Base-by-base conservation (phyloP, 768 basidiomycete species). In the Hydnum rufescens region DNA sequence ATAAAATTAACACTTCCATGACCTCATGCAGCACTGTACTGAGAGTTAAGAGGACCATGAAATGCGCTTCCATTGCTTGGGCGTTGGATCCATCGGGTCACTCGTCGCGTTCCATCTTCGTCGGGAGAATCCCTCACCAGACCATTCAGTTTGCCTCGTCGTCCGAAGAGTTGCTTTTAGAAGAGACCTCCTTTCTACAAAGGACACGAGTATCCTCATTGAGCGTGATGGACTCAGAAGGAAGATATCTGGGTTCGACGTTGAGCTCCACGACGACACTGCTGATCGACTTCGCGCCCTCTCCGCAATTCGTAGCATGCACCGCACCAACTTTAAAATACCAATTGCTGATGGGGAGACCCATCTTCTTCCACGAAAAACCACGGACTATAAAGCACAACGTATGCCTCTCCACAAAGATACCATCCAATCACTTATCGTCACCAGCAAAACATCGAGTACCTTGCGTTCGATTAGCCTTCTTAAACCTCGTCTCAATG, bases 51-150 rank as follows among this genome's bases (percentile, higher is more conserved):
- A 26, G 23, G 8, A 25, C 25, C 44, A 47, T 47, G 44, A 28
- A 49, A 83, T 86, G 82, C 78, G 73, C 56, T 73, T 82, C 62
- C 80, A 84, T 67, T 61, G 84, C 57, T 71, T 85, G 57, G 88
- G 89, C 58, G 64, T 88, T 39, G 88, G 88, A 48, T 73, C 87
- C 42, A 74, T 93, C 56, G 92, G 92, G 52, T 76, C 77, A 28
- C 76, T 96, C 54, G 57, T 96, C 57, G 74, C 89, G 16, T 76
- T 82, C 63, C 75, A 92, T 63, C 74, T 96, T 36, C 79, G 84
- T 36, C 70, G 70, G 49, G 64, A 69, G 51, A 68, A 85, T 28
- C 44, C 44, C 49, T 70, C 76, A 19, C 55, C 63, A 28, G 58
- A 65, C 16, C 70, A 77, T 58, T 62, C 72, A 42, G 69, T 93